Evolutionary conservation across 352 stramenopile genomes (phyloP).

Genomic region (Hyphochytrium catenoides): DNA sequence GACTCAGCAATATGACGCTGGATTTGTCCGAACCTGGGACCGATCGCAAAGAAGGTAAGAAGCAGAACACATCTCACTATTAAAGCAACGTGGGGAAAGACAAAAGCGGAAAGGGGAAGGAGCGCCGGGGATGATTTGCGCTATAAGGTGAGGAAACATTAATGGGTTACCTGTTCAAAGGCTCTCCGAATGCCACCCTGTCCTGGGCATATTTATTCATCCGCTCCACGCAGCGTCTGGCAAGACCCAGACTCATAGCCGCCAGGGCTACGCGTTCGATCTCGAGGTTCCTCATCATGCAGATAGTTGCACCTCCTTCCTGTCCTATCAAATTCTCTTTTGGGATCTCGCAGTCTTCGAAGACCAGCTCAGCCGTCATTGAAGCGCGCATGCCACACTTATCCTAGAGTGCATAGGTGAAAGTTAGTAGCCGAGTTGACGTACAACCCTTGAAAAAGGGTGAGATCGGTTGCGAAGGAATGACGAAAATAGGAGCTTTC

Average conservation of each 20-base stretch:
- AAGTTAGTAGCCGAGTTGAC: background rate
- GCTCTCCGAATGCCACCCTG: slow-evolving; percentile 75
- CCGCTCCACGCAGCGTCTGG: slow-evolving; percentile 82
- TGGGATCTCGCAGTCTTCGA: slow-evolving; percentile 86
- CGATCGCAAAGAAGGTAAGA: no score
- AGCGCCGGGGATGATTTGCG: no score
- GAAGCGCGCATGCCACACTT: slow-evolving; percentile 94
- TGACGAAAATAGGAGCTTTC: no score
- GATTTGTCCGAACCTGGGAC: slow-evolving; percentile 69
- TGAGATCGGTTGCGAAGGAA: no score
- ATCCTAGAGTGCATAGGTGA: slow-evolving; percentile 18
- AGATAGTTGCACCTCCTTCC: slow-evolving; percentile 42
- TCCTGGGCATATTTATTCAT: slow-evolving; percentile 87
- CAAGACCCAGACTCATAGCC: slow-evolving; percentile 89
- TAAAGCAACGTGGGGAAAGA: background rate
- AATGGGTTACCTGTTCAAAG: slow-evolving; percentile 75
- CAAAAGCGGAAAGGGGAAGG: background rate
- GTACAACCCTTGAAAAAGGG: no score
- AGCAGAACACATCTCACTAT: background rate
- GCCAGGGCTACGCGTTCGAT: slow-evolving; percentile 92
- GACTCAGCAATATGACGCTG: slow-evolving; percentile 92
- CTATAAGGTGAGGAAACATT: no score
- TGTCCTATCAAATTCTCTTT: slow-evolving; percentile 72
- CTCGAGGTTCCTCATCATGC: slow-evolving; percentile 94
- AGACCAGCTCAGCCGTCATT: slow-evolving; percentile 93